These are phyloP conservation scores for Cladosporium sp. DNA, from an alignment of 2,329 filamentous ascomycete species.

Conservation along the genomic window DNA sequence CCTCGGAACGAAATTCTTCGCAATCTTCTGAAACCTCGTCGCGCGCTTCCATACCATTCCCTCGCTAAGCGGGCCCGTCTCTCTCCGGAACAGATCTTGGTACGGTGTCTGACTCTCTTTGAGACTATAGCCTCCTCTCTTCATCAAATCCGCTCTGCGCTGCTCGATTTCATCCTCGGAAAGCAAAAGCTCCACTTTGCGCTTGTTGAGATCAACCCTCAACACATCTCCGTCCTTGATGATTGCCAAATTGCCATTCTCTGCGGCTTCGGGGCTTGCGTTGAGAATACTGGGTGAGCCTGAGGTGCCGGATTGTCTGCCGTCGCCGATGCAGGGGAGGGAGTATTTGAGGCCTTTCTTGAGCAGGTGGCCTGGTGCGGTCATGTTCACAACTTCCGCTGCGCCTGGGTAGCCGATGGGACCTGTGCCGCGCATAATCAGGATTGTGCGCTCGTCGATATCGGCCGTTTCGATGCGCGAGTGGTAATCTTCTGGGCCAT, in stretches of 20 bases:
- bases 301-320: constrained; percentile 52
- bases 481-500: constrained; percentile 29
- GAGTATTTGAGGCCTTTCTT: constrained; percentile 37
- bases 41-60: constrained; percentile 28
- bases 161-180: constrained; percentile 38
- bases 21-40: constrained; percentile 25
- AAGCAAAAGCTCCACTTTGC: constrained; percentile 47
- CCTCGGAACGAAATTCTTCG: constrained; percentile 23
- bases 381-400: constrained; percentile 31
- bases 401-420: constrained; percentile 29
- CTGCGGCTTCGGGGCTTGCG: constrained; percentile 51
- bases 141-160: constrained; percentile 32
- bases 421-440: constrained; percentile 29
- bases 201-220: constrained; percentile 46
- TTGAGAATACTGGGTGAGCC: constrained; percentile 54
- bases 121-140: constrained; percentile 23
- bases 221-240: constrained; percentile 47
- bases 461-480: constrained; percentile 25
- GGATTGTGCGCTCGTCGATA: constrained; percentile 27
- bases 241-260: constrained; percentile 50
- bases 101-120: constrained; percentile 28
- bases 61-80: constrained; percentile 28
- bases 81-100: constrained; percentile 28
- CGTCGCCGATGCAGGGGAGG: constrained; percentile 49
- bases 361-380: constrained; percentile 25